These are phyloP conservation scores for Wickerhamomyces bisporus DNA, from an alignment of 805 yeast species.

Conservation along the genomic window DNA sequence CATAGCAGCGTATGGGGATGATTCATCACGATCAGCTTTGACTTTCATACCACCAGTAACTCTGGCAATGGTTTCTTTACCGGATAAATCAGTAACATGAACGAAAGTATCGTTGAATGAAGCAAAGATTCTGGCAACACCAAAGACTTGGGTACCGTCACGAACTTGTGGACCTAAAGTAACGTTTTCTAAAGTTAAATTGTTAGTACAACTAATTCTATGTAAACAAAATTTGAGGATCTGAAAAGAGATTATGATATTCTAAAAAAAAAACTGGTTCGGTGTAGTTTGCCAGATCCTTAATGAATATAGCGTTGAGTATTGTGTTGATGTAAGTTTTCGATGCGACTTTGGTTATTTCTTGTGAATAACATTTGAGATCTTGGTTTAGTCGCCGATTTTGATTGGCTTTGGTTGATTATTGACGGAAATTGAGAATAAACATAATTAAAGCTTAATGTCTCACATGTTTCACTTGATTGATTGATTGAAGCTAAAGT, in stretches of 20 bases:
- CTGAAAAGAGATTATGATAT: not conserved
- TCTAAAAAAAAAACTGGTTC: too few relatives aligned
- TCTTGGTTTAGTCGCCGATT: too few relatives aligned
- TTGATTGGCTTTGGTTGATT: too few relatives aligned
- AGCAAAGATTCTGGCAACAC: conserved; percentile 99
- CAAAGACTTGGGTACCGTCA: conserved; percentile 98
- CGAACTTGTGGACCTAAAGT: conserved; percentile 83
- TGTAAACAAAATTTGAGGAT: not conserved
- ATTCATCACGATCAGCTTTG: conserved; percentile 99
- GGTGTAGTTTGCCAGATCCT: too few relatives aligned
- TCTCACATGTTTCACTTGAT: too few relatives aligned
- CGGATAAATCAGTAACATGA: conserved; percentile 98
- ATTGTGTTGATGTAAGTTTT: too few relatives aligned
- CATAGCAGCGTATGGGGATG: conserved; percentile 99
- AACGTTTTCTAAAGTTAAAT: conserved; percentile 41
- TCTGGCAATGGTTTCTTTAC: conserved; percentile 99
- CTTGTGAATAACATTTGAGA: too few relatives aligned
- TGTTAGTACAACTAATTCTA: conserved; percentile 16
- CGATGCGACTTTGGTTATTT: too few relatives aligned
- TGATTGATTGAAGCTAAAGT: too few relatives aligned
- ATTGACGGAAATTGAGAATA: too few relatives aligned
- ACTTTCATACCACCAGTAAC: conserved; percentile 99
- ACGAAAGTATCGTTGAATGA: conserved; percentile 99
- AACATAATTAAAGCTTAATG: too few relatives aligned
- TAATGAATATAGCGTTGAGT: too few relatives aligned